Evolutionary conservation across 352 stramenopile species (phyloP).

Genomic region (Blastocystis sp.): DNA sequence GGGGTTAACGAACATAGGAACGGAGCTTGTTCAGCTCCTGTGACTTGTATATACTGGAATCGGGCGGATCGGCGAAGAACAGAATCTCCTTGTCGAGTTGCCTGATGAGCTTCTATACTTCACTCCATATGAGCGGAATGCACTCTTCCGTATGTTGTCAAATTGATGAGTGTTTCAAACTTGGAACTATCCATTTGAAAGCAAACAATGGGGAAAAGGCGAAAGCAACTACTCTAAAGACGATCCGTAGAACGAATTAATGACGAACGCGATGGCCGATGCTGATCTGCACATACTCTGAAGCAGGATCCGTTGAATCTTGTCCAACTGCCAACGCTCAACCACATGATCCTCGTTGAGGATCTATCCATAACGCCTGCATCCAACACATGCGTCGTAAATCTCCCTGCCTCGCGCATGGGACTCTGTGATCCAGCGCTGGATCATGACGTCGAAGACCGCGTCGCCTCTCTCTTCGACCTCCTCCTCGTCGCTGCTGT

Average conservation of each 20-base stretch:
- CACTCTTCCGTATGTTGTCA: slow-evolving; percentile 1
- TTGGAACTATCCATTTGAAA: slow-evolving; percentile 13
- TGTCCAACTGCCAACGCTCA: background rate
- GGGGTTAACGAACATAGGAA: slow-evolving; percentile 17
- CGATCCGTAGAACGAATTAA: background rate
- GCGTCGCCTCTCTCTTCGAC: background rate
- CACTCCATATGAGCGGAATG: background rate
- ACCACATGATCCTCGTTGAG: background rate
- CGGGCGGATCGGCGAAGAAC: slow-evolving; percentile 13
- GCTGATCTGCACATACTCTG: slow-evolving; percentile 9
- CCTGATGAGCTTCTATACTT: background rate
- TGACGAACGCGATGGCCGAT: background rate
- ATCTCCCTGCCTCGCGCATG: slow-evolving; percentile 12
- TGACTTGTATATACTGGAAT: slow-evolving; percentile 57
- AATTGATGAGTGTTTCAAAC: slow-evolving; percentile 7
- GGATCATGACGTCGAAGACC: background rate
- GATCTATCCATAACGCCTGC: slow-evolving; percentile 5
- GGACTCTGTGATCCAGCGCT: slow-evolving; percentile 32
- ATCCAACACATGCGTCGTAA: slow-evolving; percentile 10
- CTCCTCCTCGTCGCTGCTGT: background rate
- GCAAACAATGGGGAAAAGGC: slow-evolving; percentile 24
- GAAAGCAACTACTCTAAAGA: background rate
- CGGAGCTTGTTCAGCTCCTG: slow-evolving; percentile 35
- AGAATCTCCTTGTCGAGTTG: slow-evolving; percentile 58
- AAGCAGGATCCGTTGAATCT: background rate